Base-by-base conservation (phyloP, 352 stramenopile species). In the Blastocystis sp. region DNA sequence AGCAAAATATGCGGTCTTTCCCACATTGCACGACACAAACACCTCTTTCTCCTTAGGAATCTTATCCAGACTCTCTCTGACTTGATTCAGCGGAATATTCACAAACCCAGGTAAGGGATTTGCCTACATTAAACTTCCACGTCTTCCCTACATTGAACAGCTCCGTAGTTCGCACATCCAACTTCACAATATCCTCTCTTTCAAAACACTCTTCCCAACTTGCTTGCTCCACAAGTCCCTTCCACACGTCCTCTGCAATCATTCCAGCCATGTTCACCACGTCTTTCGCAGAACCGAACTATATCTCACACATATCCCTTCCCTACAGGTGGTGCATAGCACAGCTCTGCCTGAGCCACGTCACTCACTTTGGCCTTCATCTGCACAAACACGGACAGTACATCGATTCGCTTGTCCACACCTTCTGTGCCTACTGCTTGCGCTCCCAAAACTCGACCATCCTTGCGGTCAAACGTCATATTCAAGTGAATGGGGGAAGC, bases 351-450 rank as follows among this genome's bases (percentile, higher is more conserved):
- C 37, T 93, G 91, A 9, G 91, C 91, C 11, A 94, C 79, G 59
- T 93, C 92, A 24, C 90, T 89, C 3, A 93, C 91, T 18, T 87
- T 93, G 55, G 92, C 70, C 53, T 90, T 50, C 30, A 90, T 91
- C 63, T 93, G 92, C 53, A 93, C 93, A 1, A 91, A 90, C 34
- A 92, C 93, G 4, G 91, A 90, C 54, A 94, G 91, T 26, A 94
- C 91, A 73, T 94, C 92, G 90, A 94, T 94, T 16, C 92, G 87
- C 70, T 94, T 94, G 20, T 94, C 92, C 11, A 93, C 92, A 45
- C 92, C 92, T 26, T 92, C 92, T 81, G 92, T 90, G 37, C 92
- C 92, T 64, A 94, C 91, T 53, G 91, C 92, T 87, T 93, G 91
- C 18, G 91, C 92, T 18, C 92, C 92, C 53, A 92, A 91, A n/a